phyloP scores from a whole-genome alignment of 148 eudicot genomes.

The Chenopodium suecicum region DNA sequence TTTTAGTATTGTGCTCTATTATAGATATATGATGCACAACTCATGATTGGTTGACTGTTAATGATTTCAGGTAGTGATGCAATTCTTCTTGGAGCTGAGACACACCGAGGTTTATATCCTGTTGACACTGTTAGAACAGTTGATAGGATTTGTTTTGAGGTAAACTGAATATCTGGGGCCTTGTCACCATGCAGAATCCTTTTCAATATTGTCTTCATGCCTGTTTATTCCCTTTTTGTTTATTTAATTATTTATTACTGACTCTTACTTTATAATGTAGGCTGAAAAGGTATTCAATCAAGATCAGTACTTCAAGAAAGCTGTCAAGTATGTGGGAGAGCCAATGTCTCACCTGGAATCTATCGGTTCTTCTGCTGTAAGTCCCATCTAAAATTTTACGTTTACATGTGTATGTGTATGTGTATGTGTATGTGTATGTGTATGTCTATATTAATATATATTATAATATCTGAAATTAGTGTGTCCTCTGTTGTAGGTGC shows the following conservation, averaged over 20 bases:
- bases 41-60: constrained; percentile 9
- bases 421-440: no score
- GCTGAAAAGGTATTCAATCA: constrained; percentile 52
- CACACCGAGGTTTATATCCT: constrained; percentile 86
- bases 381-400: background rate
- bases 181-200: background rate
- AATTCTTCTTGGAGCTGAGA: constrained; percentile 99
- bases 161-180: constrained; percentile 15
- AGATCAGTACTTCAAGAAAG: constrained; percentile 46
- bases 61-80: constrained; percentile 79
- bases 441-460: no score
- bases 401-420: no score
- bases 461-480: background rate
- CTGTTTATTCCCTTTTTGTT: background rate
- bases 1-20: background rate
- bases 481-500: constrained; percentile 44
- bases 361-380: constrained; percentile 52
- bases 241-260: background rate
- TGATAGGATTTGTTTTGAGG: constrained; percentile 93
- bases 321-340: constrained; percentile 46
- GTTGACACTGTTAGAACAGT: constrained; percentile 83
- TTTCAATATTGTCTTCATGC: background rate
- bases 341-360: constrained; percentile 51
- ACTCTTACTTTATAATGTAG: constrained; percentile 19
- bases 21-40: background rate